Percentiles rank a stretch among this genome's conserved stretches.
Conservation (phyloP, 129 eudicot genomes). For the Chrysanthemum seticuspe region DNA sequence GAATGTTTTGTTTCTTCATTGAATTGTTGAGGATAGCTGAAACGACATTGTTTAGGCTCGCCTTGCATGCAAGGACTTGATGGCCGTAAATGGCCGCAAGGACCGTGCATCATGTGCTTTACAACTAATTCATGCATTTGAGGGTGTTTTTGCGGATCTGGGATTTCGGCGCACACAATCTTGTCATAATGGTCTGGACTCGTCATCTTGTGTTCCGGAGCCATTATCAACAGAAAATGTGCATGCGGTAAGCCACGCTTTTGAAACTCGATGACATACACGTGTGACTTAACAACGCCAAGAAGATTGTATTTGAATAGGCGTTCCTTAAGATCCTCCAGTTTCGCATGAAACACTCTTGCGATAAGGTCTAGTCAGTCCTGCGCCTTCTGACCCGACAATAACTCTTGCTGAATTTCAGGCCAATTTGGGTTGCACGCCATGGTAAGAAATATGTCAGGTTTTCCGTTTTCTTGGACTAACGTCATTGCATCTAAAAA, state of each 20-base stretch:
- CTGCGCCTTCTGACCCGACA: neutral
- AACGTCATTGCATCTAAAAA: neutral
- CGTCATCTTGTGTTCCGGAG: neutral
- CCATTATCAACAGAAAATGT: no score
- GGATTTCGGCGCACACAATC: no score
- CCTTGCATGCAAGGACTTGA: neutral
- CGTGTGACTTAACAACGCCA: neutral
- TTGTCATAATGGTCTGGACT: neutral
- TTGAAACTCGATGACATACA: no score
- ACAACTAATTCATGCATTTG: no score
- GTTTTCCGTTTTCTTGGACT: no score
- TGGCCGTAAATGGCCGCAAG: neutral
- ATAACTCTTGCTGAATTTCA: no score
- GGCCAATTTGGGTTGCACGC: no score
- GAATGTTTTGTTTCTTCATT: neutral
- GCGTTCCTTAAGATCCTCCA: neutral
- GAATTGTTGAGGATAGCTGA: neutral
- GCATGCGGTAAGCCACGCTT: no score
- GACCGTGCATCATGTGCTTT: constrained; percentile 1
- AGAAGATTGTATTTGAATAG: neutral
- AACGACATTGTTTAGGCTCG: neutral
- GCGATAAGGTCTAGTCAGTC: neutral
- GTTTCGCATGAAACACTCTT: neutral
- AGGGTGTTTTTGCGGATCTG: no score
- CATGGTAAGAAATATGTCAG: no score